These are phyloP conservation scores for Tardiomyces depauwii DNA, from an alignment of 1,139 yeast species.

Conservation along the genomic window DNA sequence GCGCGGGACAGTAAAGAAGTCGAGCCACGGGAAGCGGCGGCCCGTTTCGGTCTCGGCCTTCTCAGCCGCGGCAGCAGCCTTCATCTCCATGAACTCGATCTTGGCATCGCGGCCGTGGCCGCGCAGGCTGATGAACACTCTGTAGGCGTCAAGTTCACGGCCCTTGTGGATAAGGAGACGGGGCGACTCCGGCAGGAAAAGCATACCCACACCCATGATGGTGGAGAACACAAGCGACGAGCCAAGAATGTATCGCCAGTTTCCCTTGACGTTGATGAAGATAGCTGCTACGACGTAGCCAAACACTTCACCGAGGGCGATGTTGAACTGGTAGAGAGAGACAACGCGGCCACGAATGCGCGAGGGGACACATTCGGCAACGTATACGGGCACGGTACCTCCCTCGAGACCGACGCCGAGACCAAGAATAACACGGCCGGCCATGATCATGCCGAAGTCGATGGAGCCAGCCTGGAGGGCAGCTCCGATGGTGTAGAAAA, in stretches of 20 bases:
- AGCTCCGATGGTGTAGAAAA: conserved; percentile 50
- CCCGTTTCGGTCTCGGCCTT: conserved; percentile 8
- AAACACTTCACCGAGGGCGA: conserved; percentile 77
- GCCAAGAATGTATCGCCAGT: conserved; percentile 78
- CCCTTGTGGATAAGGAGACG: conserved; percentile 56
- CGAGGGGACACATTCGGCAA: conserved; percentile 75
- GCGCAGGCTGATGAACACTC: conserved; percentile 14
- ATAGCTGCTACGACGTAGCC: conserved; percentile 67
- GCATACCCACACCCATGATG: conserved; percentile 4
- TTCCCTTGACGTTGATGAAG: conserved; percentile 41
- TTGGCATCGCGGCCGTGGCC: conserved; percentile 15
- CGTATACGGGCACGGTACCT: conserved; percentile 70
- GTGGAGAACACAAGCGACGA: conserved; percentile 25
- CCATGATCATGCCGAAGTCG: conserved; percentile 63
- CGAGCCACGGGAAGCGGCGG: conserved; percentile 4
- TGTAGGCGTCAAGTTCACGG: conserved; percentile 38
- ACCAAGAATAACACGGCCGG: conserved; percentile 63
- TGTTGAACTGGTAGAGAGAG: conserved; percentile 84
- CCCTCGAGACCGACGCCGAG: conserved; percentile 75
- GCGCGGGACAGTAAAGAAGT: conserved; percentile 26
- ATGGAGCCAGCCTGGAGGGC: conserved; percentile 71
- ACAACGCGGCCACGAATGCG: conserved; percentile 69
- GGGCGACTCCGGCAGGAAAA: conserved; percentile 49
- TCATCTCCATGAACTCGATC: conserved; percentile 12
- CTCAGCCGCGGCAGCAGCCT: not conserved